Evolutionary conservation across 2,329 filamentous ascomycete genomes (phyloP).

Genomic region (Talaromyces rugulosus): DNA sequence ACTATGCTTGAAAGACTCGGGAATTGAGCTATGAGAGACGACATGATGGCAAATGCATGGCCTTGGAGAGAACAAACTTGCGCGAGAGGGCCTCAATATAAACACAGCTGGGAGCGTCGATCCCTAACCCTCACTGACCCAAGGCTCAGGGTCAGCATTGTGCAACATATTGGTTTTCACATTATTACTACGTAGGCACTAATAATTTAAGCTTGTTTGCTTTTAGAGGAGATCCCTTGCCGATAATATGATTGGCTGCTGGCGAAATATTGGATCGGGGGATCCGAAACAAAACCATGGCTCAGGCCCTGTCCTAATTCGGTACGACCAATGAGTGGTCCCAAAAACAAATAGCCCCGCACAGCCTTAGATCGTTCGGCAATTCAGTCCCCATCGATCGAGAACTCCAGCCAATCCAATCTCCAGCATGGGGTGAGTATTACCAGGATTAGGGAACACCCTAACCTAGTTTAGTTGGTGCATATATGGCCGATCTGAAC

Average conservation of each 20-base stretch:
- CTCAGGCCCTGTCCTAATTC: neutral
- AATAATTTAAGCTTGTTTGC: neutral
- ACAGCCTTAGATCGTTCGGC: neutral
- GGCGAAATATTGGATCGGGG: neutral
- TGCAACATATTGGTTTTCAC: neutral
- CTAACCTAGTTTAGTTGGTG: neutral
- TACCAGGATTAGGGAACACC: neutral
- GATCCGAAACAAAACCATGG: neutral
- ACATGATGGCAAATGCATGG: slow-evolving; percentile 3
- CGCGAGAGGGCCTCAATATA: neutral
- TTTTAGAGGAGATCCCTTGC: neutral
- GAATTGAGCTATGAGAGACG: neutral
- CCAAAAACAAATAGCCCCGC: neutral
- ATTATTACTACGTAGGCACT: neutral
- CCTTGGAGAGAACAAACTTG: neutral
- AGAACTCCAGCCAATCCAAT: neutral
- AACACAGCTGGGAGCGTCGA: neutral
- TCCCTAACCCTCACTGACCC: neutral
- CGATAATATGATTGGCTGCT: neutral
- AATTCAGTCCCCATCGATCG: no score
- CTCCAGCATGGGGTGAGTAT: neutral
- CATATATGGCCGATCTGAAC: neutral
- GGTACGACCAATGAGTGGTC: neutral
- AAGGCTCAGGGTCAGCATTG: neutral
- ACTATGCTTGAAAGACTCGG: neutral